Percentiles rank a stretch among this genome's conserved stretches.
These are phyloP conservation scores for Craterostigma plantagineum DNA, from an alignment of 257 asterid genomes.

Conservation along the genomic window DNA sequence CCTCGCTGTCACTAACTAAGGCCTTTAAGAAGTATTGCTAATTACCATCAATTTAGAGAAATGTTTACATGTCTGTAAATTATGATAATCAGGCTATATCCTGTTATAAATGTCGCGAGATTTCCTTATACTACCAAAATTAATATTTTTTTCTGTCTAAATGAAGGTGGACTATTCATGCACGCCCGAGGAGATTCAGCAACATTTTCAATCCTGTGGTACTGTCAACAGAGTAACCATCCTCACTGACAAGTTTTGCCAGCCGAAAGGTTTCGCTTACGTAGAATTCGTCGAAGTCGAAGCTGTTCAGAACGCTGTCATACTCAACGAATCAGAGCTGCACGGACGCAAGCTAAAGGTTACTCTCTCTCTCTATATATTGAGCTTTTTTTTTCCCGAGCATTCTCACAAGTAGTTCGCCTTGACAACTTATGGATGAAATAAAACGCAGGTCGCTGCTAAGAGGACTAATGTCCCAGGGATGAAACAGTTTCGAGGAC, in stretches of 20 bases:
- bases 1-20: constrained; percentile 1
- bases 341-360: constrained; percentile 5
- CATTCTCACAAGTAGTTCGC: too few species aligned
- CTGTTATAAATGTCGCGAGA: too few species aligned
- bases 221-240: constrained; percentile 8
- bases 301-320: constrained; percentile 1
- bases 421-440: not conserved
- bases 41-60: too few species aligned
- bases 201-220: constrained; percentile 6
- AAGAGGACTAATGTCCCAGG: constrained; percentile 53
- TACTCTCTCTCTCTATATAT: constrained; percentile 11
- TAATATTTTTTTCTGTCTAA: not conserved
- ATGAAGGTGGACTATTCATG: constrained; percentile 7
- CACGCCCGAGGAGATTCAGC: constrained; percentile 9
- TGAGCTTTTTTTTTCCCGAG: too few species aligned
- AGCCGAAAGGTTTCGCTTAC: constrained; percentile 8
- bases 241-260: constrained; percentile 2
- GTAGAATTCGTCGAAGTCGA: constrained; percentile 8
- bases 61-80: too few species aligned
- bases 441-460: constrained; percentile 26
- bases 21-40: too few species aligned
- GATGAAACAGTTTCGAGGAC: constrained; percentile 40
- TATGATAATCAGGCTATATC: too few species aligned
- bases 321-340: not conserved
- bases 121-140: too few species aligned